Percentiles rank a stretch among this genome's conserved stretches.
Conservation (phyloP, 1,139 yeast genomes). For the Hanseniaspora uvarum region DNA sequence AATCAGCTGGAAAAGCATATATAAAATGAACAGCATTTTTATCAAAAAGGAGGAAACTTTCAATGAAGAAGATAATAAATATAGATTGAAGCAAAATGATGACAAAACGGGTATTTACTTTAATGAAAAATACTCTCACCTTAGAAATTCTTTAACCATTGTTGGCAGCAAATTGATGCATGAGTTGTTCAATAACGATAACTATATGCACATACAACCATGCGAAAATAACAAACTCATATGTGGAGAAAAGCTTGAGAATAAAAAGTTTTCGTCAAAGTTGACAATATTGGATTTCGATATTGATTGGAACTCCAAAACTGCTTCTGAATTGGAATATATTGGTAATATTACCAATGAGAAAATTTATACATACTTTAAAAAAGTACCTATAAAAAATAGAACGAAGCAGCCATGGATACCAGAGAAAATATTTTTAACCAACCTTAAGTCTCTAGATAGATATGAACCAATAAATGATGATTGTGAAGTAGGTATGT, state of each 20-base stretch:
- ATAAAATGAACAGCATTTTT: conserved; percentile 29
- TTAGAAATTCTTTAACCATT: neutral
- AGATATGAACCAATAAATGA: neutral
- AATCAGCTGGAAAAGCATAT: neutral
- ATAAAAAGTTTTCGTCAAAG: neutral
- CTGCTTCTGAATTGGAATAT: neutral
- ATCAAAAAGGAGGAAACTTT: conserved; percentile 36
- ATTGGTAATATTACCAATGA: neutral
- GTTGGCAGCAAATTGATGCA: neutral
- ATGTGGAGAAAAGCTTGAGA: neutral
- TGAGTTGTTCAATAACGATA: neutral
- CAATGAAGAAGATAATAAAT: conserved; percentile 20
- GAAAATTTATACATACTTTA: neutral
- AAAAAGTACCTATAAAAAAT: neutral
- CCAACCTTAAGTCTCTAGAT: neutral
- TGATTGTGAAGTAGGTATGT: neutral
- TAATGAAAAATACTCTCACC: neutral
- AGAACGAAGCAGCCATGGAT: neutral
- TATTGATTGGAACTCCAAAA: neutral
- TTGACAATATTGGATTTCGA: neutral
- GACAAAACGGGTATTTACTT: neutral
- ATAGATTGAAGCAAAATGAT: neutral
- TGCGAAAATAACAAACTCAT: neutral
- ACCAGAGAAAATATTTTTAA: neutral
- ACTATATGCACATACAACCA: neutral